Conservation (phyloP, 2,329 filamentous ascomycete species). For the Pseudocercospora fuligena region DNA sequence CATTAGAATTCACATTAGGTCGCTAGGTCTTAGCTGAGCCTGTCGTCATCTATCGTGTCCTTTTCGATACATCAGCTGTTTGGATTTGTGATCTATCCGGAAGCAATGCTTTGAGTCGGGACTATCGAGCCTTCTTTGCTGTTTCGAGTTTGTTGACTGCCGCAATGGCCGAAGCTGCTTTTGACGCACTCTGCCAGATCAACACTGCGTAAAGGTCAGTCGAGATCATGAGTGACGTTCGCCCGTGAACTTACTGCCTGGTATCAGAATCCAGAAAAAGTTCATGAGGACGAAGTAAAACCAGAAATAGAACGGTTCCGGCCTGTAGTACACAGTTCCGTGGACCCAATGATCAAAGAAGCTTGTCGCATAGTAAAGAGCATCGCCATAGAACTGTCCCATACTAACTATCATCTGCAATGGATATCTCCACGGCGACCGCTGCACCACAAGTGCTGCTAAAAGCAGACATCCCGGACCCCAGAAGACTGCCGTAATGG, state of each 20-base stretch:
- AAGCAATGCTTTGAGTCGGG: not conserved
- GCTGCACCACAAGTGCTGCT: conserved; percentile 58
- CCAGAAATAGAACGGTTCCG: conserved; percentile 69
- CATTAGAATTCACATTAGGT: not conserved
- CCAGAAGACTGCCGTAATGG: conserved; percentile 75
- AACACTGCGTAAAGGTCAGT: conserved; percentile 32
- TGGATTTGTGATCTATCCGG: not conserved
- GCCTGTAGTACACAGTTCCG: conserved; percentile 61
- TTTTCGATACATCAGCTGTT: not conserved
- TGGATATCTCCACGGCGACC: conserved; percentile 62
- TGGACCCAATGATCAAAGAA: conserved; percentile 64
- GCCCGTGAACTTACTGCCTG: conserved; percentile 52
- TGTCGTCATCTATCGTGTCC: not conserved
- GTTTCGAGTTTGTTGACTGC: conserved; percentile 28
- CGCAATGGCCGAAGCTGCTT: conserved; percentile 33
- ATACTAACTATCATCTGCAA: conserved; percentile 65
- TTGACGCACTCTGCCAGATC: conserved; percentile 34
- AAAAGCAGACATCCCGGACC: conserved; percentile 65
- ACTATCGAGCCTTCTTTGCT: conserved; percentile 32
- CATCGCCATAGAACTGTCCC: conserved; percentile 68
- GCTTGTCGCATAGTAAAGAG: conserved; percentile 68
- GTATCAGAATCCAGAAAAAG: conserved; percentile 68
- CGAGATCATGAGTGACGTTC: not conserved
- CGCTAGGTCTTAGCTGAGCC: not conserved
- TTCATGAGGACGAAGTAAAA: conserved; percentile 70